phyloP scores from a whole-genome alignment of 2,329 filamentous ascomycete species.

The Ceratocystis ficicola region DNA sequence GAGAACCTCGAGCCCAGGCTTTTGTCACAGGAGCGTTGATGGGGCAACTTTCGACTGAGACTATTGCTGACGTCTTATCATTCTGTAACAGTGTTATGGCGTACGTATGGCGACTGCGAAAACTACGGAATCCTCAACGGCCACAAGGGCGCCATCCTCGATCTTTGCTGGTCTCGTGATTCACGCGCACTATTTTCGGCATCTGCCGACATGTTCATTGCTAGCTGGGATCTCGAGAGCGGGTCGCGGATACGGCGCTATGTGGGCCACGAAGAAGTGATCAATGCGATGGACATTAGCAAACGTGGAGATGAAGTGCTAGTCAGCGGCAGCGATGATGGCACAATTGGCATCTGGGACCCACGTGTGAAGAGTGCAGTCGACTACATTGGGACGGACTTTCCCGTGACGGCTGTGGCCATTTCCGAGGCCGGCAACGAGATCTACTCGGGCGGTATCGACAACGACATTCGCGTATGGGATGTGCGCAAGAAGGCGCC shows the following conservation, averaged over 20 bases:
- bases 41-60: background rate
- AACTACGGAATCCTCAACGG: slow-evolving; percentile 85
- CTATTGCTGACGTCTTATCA: background rate
- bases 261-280: slow-evolving; percentile 85
- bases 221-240: slow-evolving; percentile 88
- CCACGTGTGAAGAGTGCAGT: slow-evolving; percentile 78
- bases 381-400: slow-evolving; percentile 80
- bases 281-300: slow-evolving; percentile 83
- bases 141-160: slow-evolving; percentile 81
- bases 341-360: slow-evolving; percentile 91
- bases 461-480: slow-evolving; percentile 97
- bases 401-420: slow-evolving; percentile 81
- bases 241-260: slow-evolving; percentile 87
- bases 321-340: slow-evolving; percentile 86
- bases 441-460: slow-evolving; percentile 86
- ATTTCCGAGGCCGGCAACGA: slow-evolving; percentile 93
- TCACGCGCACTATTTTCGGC: slow-evolving; percentile 82
- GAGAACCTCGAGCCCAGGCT: slow-evolving; percentile 27
- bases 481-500: slow-evolving; percentile 85
- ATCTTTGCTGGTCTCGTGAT: slow-evolving; percentile 94
- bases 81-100: slow-evolving; percentile 63
- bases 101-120: slow-evolving; percentile 81
- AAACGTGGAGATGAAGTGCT: slow-evolving; percentile 81
- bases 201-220: slow-evolving; percentile 83
- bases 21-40: background rate